phyloP scores from a whole-genome alignment of 192 early-diverging fungal species.

The Mortierella antarctica region DNA sequence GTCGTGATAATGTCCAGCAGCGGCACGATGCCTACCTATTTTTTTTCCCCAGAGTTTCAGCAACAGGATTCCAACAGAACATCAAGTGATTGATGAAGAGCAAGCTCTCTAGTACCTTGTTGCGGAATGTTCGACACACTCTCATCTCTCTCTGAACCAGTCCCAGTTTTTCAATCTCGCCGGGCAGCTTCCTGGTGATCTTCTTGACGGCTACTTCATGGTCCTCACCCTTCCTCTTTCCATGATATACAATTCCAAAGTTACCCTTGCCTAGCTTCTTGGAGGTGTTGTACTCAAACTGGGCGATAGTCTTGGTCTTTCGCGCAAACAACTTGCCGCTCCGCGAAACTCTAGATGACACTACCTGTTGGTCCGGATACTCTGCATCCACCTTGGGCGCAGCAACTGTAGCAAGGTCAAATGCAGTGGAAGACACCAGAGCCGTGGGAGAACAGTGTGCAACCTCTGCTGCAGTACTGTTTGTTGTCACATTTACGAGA shows the following conservation, averaged over 20 bases:
- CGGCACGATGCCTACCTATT: slow-evolving; percentile 23
- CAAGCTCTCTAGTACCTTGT: background rate
- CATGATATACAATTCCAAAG: slow-evolving; percentile 48
- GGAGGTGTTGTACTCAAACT: slow-evolving; percentile 36
- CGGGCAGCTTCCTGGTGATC: slow-evolving; percentile 37
- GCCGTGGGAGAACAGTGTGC: too few relatives aligned
- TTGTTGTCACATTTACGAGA: too few relatives aligned
- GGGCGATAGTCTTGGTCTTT: slow-evolving; percentile 45
- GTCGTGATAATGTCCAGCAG: slow-evolving; percentile 48
- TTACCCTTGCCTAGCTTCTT: slow-evolving; percentile 49
- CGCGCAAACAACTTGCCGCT: slow-evolving; percentile 37
- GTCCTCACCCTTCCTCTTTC: slow-evolving; percentile 20
- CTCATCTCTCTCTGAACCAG: slow-evolving; percentile 46
- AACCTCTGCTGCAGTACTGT: too few relatives aligned
- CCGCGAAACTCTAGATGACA: slow-evolving; percentile 30
- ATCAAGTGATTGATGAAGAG: too few relatives aligned
- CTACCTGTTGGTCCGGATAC: slow-evolving; percentile 1
- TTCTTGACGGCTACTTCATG: slow-evolving; percentile 41
- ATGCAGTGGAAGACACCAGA: too few relatives aligned
- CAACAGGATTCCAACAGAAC: background rate
- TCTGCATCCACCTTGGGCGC: background rate
- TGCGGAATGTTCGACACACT: slow-evolving; percentile 26
- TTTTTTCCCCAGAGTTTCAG: background rate
- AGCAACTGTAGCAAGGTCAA: background rate
- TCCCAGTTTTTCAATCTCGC: slow-evolving; percentile 42